phyloP scores from a whole-genome alignment of 2,329 filamentous ascomycete genomes.

The Fusarium gaditjirri region DNA sequence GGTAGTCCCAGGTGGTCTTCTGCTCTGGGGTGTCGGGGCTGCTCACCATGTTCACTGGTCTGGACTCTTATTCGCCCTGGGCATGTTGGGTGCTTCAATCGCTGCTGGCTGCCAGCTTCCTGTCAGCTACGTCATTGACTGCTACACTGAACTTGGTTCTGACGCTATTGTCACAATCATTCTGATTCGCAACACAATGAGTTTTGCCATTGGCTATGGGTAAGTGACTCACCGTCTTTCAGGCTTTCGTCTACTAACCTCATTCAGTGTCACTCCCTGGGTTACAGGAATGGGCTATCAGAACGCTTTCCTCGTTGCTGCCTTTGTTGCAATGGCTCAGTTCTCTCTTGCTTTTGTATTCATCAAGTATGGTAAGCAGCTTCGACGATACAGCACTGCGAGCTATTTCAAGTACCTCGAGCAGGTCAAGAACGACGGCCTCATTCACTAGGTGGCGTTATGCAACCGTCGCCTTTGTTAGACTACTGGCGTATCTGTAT shows the following conservation, averaged over 20 bases:
- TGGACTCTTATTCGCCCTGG: neutral
- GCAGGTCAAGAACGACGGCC: neutral
- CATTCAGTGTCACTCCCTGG: neutral
- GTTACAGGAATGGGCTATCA: neutral
- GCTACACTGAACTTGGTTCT: neutral
- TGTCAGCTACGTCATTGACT: neutral
- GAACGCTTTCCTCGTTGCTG: neutral
- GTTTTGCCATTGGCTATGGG: neutral
- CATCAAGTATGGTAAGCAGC: neutral
- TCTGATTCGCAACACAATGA: neutral
- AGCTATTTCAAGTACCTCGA: neutral
- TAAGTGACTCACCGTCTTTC: accelerated
- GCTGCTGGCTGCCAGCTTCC: neutral
- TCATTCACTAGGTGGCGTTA: neutral
- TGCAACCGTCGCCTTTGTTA: accelerated
- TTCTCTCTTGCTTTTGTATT: neutral
- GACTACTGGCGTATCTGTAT: too few species aligned
- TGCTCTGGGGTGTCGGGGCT: neutral
- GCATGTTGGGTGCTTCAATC: neutral
- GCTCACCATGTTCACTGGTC: neutral
- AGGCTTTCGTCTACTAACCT: neutral
- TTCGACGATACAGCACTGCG: neutral
- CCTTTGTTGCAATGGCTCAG: neutral
- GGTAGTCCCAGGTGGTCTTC: neutral
- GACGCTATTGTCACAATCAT: neutral